Evolutionary conservation across 306 rosid species (phyloP).

Genomic region (Mimosa bimucronata): DNA sequence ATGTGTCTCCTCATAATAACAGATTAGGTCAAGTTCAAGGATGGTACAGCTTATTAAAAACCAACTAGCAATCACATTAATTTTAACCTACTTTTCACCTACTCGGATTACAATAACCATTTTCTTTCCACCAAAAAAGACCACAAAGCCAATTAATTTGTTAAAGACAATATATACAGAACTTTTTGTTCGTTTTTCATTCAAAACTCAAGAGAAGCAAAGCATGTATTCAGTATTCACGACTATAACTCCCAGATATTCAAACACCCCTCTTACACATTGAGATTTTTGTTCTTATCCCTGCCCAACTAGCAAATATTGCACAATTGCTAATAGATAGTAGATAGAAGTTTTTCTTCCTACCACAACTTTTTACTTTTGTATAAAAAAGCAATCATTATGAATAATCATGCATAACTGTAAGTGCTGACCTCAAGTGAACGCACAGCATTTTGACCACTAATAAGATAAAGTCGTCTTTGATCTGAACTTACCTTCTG

Average conservation of each 20-base stretch:
- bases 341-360: background rate
- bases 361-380: background rate
- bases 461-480: background rate
- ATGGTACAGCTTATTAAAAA: background rate
- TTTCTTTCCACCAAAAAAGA: background rate
- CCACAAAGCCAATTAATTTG: background rate
- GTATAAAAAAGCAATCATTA: background rate
- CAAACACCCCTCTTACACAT: background rate
- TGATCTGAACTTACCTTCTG: conserved; percentile 57
- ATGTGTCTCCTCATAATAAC: too few species aligned
- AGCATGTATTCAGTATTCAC: background rate
- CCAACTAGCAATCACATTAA: background rate
- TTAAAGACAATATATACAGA: background rate
- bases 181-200: background rate
- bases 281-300: background rate
- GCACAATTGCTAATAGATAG: background rate
- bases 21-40: background rate
- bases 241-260: background rate
- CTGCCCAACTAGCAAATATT: conserved; percentile 6
- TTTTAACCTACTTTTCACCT: background rate
- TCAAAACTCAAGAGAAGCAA: background rate
- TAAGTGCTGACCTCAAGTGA: background rate
- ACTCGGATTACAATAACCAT: background rate
- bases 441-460: background rate
- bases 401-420: background rate